Evolutionary conservation across 768 basidiomycete genomes (phyloP), one percentile per base, ranked within the genome.

Genomic region (Hericium coralloides): DNA sequence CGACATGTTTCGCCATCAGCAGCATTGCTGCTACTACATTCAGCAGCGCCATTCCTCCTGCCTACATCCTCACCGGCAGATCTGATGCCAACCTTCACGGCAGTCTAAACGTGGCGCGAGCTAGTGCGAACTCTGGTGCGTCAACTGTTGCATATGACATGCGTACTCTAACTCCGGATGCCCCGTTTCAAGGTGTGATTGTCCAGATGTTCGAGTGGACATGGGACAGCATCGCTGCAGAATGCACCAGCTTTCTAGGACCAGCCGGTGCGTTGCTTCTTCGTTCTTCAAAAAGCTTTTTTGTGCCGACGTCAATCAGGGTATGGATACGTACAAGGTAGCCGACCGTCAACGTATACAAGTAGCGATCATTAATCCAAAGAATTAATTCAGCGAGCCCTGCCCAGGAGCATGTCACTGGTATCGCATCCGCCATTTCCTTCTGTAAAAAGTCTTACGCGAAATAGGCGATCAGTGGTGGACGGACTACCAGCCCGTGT

Each of bases 401-500:
- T 55, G 45, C 55, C 14, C 55, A 55, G 26, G 55, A 55, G 47
- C 53, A 54, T 17, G 26, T 54, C 14, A 25, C 18, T 3, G 53
- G 53, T 54, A 25, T n/a, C 5, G 22, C n/a, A n/a, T 31, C 31
- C 37, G 15, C 12, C 18, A 38, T 36, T 38, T 17, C 36, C 26
- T 18, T 18, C 7, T 1, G 23, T 50, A 8, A 2, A 3, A 3
- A 4, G 15, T 9, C 49, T 22, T 31, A 17, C 20, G 20, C 26
- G 38, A 15, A 12, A n/a, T 39, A 43, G 53, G 53, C 2, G 17
- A 20, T 2, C 76, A 85, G 62, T 87, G 85, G 85, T 87, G 85
- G 85, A 87, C 85, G 0, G 85, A 86, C 64, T 87, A 88, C 63
- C 85, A 79, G 58, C 79, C 81, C 3, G 83, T 85, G 0, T 85